Evolutionary conservation across 495 filamentous ascomycete genomes (phyloP), one percentile per base, ranked within the genome.

Genomic region (Hypoxylon rickii): DNA sequence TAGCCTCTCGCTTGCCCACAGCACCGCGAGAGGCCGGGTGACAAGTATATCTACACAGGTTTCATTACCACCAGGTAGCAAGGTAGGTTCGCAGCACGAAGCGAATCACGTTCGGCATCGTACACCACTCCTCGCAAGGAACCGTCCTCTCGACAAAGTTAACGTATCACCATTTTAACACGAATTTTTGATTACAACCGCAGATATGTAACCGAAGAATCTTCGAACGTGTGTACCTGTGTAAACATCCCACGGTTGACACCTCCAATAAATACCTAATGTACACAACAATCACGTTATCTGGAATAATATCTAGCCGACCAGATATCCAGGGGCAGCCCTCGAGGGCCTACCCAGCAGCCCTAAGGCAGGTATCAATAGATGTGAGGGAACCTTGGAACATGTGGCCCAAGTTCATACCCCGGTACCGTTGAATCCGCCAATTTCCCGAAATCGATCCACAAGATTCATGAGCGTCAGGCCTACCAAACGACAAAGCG

Each of bases 391-490:
- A 10, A 29, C 4, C 10, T 29, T 29, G 24, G 24, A 29, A 29
- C 24, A 4, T 29, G 24, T 4, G 10, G 10, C 24, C 24, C 10
- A 36, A 5, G n/a, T 12, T 12, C 24, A 29, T 46, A 36, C 46
- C 37, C 34, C 45, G 34, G 47, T 51, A 58, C 55, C 41, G 42
- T 3, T 15, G 8, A 38, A 53, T 48, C 56, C 49, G 57, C 50
- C 38, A 61, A 61, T 55, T 51, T 61, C 50, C 33, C 32, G 24
- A 50, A 36, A 18, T 22, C 16, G 42, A 42, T 26, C 51, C 52
- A 52, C 19, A 43, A 16, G 16, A 17, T 16, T 36, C 19, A 21
- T 31, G n/a, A n/a, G n/a, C n/a, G n/a, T n/a, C n/a, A n/a, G 41
- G 32, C 58, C 47, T 52, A 62, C 55, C 37, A 62, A 12, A 49